These are phyloP conservation scores for Rauvolfia tetraphylla DNA, from an alignment of 257 asterid species.

Conservation along the genomic window DNA sequence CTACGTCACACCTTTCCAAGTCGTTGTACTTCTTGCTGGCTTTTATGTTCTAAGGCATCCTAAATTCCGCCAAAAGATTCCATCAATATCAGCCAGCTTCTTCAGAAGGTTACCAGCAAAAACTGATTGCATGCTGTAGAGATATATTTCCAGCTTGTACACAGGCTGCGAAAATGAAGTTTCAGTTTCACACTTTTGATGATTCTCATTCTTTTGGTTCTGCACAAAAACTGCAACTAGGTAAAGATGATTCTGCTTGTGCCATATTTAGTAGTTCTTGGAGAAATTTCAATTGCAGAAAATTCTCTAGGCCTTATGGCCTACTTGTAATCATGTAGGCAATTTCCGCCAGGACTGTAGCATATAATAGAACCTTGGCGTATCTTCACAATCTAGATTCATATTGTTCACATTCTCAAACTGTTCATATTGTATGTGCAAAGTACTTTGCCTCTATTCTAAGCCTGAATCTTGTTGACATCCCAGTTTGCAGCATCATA, in stretches of 20 bases:
- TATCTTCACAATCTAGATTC: too few relatives aligned
- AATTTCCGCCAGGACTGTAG: too few relatives aligned
- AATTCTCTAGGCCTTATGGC: neutral
- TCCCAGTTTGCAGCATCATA: too few relatives aligned
- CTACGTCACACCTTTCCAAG: conserved; percentile 59
- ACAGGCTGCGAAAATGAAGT: neutral
- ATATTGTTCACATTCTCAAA: too few relatives aligned
- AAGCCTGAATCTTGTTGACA: too few relatives aligned
- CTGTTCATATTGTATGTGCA: too few relatives aligned
- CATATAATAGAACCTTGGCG: too few relatives aligned
- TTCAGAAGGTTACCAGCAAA: conserved; percentile 79
- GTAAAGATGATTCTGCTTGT: too few relatives aligned
- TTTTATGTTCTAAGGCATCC: conserved; percentile 68
- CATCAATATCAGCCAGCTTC: conserved; percentile 52
- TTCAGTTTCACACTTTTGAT: neutral
- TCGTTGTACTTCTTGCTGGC: conserved; percentile 42
- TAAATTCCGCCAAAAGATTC: conserved; percentile 56
- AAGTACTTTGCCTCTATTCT: too few relatives aligned
- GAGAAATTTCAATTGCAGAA: neutral
- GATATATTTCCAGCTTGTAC: neutral
- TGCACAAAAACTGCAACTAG: too few relatives aligned
- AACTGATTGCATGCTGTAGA: conserved; percentile 63
- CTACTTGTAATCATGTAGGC: neutral
- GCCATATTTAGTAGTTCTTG: neutral
- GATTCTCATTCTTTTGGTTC: too few relatives aligned